These are phyloP conservation scores for Ophiognomonia clavigignenti-juglandacearum DNA, from an alignment of 2,329 filamentous ascomycete genomes.

Conservation along the genomic window DNA sequence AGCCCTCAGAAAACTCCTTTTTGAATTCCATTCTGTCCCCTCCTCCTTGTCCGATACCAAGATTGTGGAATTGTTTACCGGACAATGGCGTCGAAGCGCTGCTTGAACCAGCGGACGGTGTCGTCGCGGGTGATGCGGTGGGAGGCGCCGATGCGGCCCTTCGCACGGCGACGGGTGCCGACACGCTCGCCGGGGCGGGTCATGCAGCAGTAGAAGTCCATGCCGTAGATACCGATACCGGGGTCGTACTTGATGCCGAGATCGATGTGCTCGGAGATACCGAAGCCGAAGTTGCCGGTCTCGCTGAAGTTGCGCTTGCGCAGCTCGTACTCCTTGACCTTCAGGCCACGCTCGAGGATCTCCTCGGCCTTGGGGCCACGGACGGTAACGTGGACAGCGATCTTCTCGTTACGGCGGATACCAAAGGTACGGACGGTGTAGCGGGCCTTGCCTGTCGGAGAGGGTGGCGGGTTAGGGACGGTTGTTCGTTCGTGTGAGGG, in stretches of 20 bases:
- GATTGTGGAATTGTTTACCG: constrained; percentile 76
- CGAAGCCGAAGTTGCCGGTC: constrained; percentile 99
- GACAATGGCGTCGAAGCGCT: constrained; percentile 96
- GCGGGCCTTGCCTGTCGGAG: constrained; percentile 84
- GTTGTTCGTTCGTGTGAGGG: background rate
- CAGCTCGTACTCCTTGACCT: constrained; percentile 99
- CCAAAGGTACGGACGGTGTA: constrained; percentile 99
- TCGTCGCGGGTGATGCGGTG: constrained; percentile 94
- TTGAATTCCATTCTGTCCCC: constrained; percentile 17
- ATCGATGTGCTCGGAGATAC: constrained; percentile 99
- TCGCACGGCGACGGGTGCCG: constrained; percentile 86
- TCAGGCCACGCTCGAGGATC: constrained; percentile 99
- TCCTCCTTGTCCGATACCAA: constrained; percentile 14
- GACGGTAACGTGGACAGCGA: constrained; percentile 98
- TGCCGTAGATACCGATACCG: constrained; percentile 97
- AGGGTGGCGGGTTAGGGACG: constrained; percentile 3
- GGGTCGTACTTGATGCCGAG: constrained; percentile 99
- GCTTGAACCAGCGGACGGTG: constrained; percentile 94
- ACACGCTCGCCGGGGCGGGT: constrained; percentile 98
- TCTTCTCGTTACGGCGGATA: constrained; percentile 99
- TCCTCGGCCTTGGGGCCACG: constrained; percentile 97
- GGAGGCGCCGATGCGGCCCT: constrained; percentile 77
- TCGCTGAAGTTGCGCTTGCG: constrained; percentile 99
- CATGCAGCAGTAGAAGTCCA: constrained; percentile 99
- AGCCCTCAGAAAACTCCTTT: constrained; percentile 24